Evolutionary conservation across 2,329 filamentous ascomycete genomes (phyloP).

Genomic region (Fusarium continuum): DNA sequence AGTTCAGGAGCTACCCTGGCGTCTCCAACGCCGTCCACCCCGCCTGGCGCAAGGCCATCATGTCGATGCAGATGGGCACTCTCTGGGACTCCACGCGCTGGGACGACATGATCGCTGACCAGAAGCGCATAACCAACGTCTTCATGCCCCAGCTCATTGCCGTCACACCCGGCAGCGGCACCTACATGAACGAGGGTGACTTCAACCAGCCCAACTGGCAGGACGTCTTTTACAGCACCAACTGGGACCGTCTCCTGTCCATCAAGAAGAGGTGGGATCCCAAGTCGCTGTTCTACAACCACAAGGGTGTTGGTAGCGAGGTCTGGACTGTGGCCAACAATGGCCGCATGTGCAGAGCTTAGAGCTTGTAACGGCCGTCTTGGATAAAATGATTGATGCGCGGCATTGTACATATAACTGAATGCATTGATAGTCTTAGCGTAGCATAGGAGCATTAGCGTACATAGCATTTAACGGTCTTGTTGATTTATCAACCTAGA

Average conservation of each 20-base stretch:
- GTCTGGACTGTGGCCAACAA: constrained; percentile 48
- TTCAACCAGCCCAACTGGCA: constrained; percentile 56
- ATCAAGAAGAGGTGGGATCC: constrained; percentile 65
- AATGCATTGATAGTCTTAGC: neutral
- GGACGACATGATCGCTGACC: constrained; percentile 45
- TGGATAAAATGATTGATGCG: neutral
- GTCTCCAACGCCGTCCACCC: constrained; percentile 52
- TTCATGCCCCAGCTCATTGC: constrained; percentile 42
- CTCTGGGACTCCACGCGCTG: constrained; percentile 43
- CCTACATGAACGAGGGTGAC: constrained; percentile 64
- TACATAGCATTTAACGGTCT: neutral
- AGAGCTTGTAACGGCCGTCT: no score
- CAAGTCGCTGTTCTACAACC: constrained; percentile 56
- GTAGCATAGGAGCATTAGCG: neutral
- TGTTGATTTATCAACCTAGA: neutral
- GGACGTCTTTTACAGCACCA: constrained; percentile 56
- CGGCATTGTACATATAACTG: neutral
- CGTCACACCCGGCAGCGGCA: constrained; percentile 53
- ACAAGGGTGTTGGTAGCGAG: constrained; percentile 61
- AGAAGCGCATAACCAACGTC: constrained; percentile 46
- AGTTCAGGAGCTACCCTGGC: constrained; percentile 35
- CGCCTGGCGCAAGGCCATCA: constrained; percentile 51
- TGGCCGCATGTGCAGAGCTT: constrained; percentile 41
- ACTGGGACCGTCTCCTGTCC: constrained; percentile 53
- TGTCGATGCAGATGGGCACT: constrained; percentile 44